Conservation (phyloP, 345 rosid species). For the Passiflora organensis region DNA sequence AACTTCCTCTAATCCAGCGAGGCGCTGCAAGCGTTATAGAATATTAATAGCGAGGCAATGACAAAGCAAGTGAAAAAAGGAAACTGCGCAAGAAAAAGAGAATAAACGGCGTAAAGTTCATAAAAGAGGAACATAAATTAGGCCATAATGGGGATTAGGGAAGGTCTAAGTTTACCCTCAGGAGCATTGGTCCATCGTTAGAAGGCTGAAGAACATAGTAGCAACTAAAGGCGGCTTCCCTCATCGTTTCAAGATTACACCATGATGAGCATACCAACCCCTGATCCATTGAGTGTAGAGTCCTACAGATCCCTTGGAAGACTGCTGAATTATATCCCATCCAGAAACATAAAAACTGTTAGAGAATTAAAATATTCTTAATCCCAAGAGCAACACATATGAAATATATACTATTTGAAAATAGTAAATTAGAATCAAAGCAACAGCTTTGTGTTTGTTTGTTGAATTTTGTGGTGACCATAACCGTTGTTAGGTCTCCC, state of each 20-base stretch:
- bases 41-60: conserved; percentile 1
- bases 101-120: conserved; percentile 5
- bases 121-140: conserved; percentile 6
- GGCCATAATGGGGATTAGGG: conserved; percentile 7
- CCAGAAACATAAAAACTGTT: conserved; percentile 14
- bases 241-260: conserved; percentile 60
- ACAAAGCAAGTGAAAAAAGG: not conserved
- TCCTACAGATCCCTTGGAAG: conserved; percentile 69
- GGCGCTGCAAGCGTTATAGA: conserved; percentile 50
- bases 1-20: conserved; percentile 75
- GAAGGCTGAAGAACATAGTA: conserved; percentile 88
- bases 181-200: conserved; percentile 81
- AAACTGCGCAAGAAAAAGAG: conserved; percentile 5
- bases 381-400: too few relatives aligned
- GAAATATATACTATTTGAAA: too few relatives aligned
- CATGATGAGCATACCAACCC: conserved; percentile 70
- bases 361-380: too few relatives aligned
- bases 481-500: too few relatives aligned
- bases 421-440: too few relatives aligned
- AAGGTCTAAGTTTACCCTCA: conserved; percentile 51
- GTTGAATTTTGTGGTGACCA: too few relatives aligned
- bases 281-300: conserved; percentile 69
- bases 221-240: conserved; percentile 48
- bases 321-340: conserved; percentile 36
- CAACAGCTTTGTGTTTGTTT: too few relatives aligned